phyloP scores from a whole-genome alignment of 805 yeast species.

The Scheffersomyces spartinae region DNA sequence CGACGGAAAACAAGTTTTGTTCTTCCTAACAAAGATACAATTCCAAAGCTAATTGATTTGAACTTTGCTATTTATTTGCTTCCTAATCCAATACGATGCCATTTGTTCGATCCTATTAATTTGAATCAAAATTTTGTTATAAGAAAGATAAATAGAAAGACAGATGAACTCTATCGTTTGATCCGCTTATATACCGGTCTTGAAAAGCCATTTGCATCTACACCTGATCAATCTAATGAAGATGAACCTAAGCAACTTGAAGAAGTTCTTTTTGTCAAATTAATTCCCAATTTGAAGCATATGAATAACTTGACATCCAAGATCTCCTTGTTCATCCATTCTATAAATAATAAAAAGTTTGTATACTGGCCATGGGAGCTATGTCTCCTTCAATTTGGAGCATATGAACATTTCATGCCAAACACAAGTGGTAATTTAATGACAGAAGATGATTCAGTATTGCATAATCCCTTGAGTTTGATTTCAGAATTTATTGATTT shows the following conservation, averaged over 20 bases:
- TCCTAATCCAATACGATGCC: constrained; percentile 34
- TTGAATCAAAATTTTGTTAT: constrained; percentile 13
- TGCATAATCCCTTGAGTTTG: constrained; percentile 18
- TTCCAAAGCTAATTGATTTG: constrained; percentile 6
- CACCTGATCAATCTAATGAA: no score
- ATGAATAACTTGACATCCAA: constrained; percentile 58
- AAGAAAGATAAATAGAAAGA: no score
- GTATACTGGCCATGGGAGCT: constrained; percentile 66
- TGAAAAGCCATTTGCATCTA: no score
- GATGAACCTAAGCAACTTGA: constrained; percentile 6
- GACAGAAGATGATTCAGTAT: constrained; percentile 2
- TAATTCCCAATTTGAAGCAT: constrained; percentile 58
- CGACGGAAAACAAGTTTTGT: no score
- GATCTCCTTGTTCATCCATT: constrained; percentile 44
- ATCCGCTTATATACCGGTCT: no score
- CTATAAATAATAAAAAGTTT: constrained; percentile 40
- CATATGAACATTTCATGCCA: neutral
- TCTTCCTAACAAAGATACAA: no score
- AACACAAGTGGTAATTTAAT: no score
- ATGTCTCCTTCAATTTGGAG: constrained; percentile 48
- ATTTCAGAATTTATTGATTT: constrained; percentile 26
- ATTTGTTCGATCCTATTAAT: constrained; percentile 19
- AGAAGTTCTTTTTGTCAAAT: constrained; percentile 46
- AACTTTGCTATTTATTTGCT: constrained; percentile 26
- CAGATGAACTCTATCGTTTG: no score